Base-by-base conservation (phyloP, 208 protist species). In the Trypanosoma vivax region DNA sequence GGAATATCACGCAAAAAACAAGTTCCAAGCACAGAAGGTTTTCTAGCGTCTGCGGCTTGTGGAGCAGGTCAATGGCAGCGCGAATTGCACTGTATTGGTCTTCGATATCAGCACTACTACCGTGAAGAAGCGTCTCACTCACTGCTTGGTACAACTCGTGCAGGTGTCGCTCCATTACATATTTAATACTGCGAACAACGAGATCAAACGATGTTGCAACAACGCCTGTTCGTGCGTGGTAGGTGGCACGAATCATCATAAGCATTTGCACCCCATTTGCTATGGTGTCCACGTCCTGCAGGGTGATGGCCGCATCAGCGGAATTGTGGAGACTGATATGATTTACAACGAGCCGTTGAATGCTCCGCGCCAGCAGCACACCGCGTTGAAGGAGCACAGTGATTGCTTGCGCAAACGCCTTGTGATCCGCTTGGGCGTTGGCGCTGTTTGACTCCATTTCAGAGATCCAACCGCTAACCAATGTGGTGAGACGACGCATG, bases 221-320 rank as follows among this genome's bases (percentile, higher is more conserved):
- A 28, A 90, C 62, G 14, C 71, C 68, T 28, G 64, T 76, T 34
- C 89, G 84, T 43, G 51, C 55, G 63, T 96, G 86, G 60, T 83
- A 96, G 1, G 84, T 88, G 14, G 58, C 43, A 9, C 88, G 67
- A 7, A 97, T 92, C 45, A 84, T 76, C 61, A 95, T 91, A 5
- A 97, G 66, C 64, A 97, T 58, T 63, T 96, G 75, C 2, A 94
- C 62, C 9, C 76, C 80, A 13, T 79, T 65, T 28, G 83, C 78
- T 13, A 97, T 52, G n/a, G 59, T 50, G 25, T 71, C 49, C 25
- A 96, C 80, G 30, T 84, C 56, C 3, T 65, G 48, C 27, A 79
- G 16, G 1, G 70, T 74, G 14, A 97, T 53, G 28, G 82, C 68
- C 0, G 68, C 73, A 30, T 70, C 70, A 6, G 75, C 38, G 25